Conservation (phyloP, 768 basidiomycete species). For the Termitomyces sp. region DNA sequence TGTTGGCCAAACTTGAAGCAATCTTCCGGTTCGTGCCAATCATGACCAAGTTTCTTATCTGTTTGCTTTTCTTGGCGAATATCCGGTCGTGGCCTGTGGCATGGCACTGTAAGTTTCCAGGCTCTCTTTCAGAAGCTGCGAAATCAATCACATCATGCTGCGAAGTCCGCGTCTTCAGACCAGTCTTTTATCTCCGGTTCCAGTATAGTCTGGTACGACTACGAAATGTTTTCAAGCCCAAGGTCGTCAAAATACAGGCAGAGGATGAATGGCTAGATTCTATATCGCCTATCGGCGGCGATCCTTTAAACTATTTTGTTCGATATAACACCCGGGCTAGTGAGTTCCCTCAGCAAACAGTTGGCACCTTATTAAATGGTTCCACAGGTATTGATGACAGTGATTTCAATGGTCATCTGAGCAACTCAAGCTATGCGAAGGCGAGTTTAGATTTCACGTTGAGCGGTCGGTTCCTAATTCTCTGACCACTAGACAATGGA, state of each 20-base stretch:
- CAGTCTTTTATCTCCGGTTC: constrained; percentile 31
- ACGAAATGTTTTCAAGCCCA: constrained; percentile 32
- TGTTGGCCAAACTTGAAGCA: constrained; percentile 2
- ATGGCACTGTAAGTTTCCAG: constrained; percentile 58
- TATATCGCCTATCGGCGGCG: constrained; percentile 46
- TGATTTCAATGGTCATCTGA: constrained; percentile 72
- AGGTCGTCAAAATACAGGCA: constrained; percentile 22
- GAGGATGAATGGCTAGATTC: constrained; percentile 41
- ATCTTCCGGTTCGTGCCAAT: constrained; percentile 12
- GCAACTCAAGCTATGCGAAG: constrained; percentile 80
- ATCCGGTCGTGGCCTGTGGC: constrained; percentile 54
- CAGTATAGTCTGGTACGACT: constrained; percentile 26
- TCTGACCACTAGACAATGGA: constrained; percentile 32
- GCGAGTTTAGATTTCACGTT: constrained; percentile 24
- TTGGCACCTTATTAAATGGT: neutral
- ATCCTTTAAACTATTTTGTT: constrained; percentile 45
- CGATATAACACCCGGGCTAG: constrained; percentile 50
- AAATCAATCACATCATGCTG: neutral
- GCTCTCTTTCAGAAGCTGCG: neutral
- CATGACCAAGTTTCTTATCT: constrained; percentile 34
- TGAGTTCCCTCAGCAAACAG: constrained; percentile 28
- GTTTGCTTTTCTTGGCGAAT: constrained; percentile 52
- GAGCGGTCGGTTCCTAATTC: neutral
- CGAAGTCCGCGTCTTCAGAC: constrained; percentile 51
- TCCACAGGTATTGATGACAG: constrained; percentile 58